These are phyloP conservation scores for Rhynchosporium agropyri DNA, from an alignment of 2,329 filamentous ascomycete genomes.

Conservation along the genomic window DNA sequence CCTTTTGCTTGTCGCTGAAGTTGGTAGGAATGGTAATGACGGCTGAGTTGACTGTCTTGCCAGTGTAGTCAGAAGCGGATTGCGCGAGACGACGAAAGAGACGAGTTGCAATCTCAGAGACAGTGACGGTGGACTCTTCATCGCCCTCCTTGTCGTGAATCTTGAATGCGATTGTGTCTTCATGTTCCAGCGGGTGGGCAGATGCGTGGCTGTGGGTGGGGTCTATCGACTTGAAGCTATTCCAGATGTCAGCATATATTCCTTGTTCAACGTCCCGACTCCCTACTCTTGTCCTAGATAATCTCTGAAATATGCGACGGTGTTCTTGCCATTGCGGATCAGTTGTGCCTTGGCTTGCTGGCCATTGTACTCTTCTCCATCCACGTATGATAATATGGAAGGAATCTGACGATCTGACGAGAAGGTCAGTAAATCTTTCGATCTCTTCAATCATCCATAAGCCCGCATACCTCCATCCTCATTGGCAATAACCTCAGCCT, in stretches of 20 bases:
- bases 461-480: slow-evolving; percentile 84
- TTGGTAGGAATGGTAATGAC: slow-evolving; percentile 94
- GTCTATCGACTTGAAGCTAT: slow-evolving; percentile 90
- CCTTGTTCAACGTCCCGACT: slow-evolving; percentile 12
- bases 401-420: slow-evolving; percentile 89
- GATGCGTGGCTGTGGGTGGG: slow-evolving; percentile 92
- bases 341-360: slow-evolving; percentile 94
- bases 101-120: slow-evolving; percentile 81
- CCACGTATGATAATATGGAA: slow-evolving; percentile 89
- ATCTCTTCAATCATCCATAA: not conserved
- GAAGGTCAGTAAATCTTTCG: slow-evolving; percentile 21
- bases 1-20: slow-evolving; percentile 84
- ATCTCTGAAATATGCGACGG: slow-evolving; percentile 93
- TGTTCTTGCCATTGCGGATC: slow-evolving; percentile 89
- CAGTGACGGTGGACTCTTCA: slow-evolving; percentile 66
- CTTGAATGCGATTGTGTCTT: slow-evolving; percentile 75
- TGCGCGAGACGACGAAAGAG: slow-evolving; percentile 80
- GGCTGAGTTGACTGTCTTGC: slow-evolving; percentile 90
- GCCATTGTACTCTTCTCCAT: slow-evolving; percentile 95
- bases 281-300: slow-evolving; percentile 89
- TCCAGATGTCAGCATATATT: not conserved
- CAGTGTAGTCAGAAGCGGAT: slow-evolving; percentile 88
- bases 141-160: slow-evolving; percentile 77
- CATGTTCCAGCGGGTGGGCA: slow-evolving; percentile 79
- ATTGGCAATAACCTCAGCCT: slow-evolving; percentile 97